Evolutionary conservation across 2,329 filamentous ascomycete species (phyloP).

Genomic region (Scedosporium boydii): DNA sequence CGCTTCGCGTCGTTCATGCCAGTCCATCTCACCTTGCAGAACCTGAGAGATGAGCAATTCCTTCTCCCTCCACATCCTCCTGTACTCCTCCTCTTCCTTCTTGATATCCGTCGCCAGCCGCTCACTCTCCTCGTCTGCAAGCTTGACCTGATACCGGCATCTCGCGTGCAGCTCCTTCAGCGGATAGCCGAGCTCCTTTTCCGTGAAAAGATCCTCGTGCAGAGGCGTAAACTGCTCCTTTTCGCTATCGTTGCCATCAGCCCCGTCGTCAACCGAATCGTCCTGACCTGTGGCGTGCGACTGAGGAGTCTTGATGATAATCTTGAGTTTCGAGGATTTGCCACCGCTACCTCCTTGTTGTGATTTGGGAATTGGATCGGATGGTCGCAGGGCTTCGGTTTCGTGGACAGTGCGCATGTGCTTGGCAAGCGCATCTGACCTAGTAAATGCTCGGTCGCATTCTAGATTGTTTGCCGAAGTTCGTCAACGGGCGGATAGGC

Average conservation of each 20-base stretch:
- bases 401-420: conserved; percentile 99
- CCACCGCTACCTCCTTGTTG: conserved; percentile 36
- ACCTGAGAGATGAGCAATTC: conserved; percentile 69
- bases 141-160: conserved; percentile 61
- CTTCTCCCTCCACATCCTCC: conserved; percentile 70
- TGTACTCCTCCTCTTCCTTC: conserved; percentile 55
- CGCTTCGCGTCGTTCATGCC: conserved; percentile 47
- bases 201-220: conserved; percentile 51
- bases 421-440: conserved; percentile 91
- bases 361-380: conserved; percentile 64
- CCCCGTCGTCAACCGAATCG: conserved; percentile 42
- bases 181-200: conserved; percentile 52
- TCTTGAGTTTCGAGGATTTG: conserved; percentile 48
- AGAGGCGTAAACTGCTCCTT: conserved; percentile 42
- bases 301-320: conserved; percentile 53
- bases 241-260: conserved; percentile 40
- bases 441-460: conserved; percentile 93
- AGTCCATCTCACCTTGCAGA: conserved; percentile 52
- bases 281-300: conserved; percentile 48
- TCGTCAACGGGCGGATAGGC: conserved; percentile 10
- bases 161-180: conserved; percentile 55
- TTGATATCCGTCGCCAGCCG: conserved; percentile 55
- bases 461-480: conserved; percentile 41
- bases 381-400: conserved; percentile 81
- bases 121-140: conserved; percentile 60